Evolutionary conservation across 2,329 filamentous ascomycete genomes (phyloP).

Genomic region (Hymenoscyphus fraxineus): DNA sequence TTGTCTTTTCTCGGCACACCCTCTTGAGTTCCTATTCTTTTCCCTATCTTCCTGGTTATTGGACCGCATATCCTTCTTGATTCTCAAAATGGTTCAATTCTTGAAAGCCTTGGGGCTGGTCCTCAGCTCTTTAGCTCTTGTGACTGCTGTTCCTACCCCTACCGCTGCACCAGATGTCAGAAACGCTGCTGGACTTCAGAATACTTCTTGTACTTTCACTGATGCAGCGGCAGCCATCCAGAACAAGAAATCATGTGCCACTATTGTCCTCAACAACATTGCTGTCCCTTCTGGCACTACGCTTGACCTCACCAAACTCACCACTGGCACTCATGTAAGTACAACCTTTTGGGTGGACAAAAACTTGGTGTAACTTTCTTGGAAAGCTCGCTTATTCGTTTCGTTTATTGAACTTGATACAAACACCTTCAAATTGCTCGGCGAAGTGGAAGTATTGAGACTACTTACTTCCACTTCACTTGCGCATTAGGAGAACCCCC

Average conservation of each 20-base stretch:
- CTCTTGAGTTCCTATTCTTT: constrained; percentile 8
- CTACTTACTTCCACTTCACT: not conserved
- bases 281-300: constrained; percentile 54
- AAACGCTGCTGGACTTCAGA: constrained; percentile 12
- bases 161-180: constrained; percentile 26
- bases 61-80: not conserved
- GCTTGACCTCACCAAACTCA: constrained; percentile 52
- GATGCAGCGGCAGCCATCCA: constrained; percentile 39
- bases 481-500: not conserved
- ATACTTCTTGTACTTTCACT: constrained; percentile 50
- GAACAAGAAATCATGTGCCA: constrained; percentile 48
- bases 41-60: constrained; percentile 1
- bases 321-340: constrained; percentile 40
- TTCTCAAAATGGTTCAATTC: constrained; percentile 25
- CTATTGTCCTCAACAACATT: constrained; percentile 51
- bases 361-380: no score
- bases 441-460: not conserved
- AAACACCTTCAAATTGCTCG: no score
- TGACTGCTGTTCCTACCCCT: constrained; percentile 20
- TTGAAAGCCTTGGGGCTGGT: constrained; percentile 24
- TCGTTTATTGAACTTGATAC: no score
- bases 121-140: constrained; percentile 22
- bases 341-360: no score
- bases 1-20: constrained; percentile 10
- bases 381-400: no score